Evolutionary conservation across 2,329 filamentous ascomycete species (phyloP), one percentile per base, ranked within the genome.

Genomic region (Colletotrichum sp.): DNA sequence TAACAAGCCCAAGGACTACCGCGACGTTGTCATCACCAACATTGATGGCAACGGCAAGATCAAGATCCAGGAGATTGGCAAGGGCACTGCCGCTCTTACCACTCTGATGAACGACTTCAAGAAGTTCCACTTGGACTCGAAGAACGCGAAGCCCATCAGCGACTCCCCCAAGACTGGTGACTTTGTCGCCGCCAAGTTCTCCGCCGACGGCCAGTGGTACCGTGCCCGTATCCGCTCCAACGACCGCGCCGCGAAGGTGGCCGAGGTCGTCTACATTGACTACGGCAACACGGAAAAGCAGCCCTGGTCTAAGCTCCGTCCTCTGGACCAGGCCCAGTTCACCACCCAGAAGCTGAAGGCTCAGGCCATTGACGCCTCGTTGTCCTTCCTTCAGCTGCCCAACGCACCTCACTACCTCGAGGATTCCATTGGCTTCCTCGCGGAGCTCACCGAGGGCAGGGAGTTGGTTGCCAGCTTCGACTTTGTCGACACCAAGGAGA

Each of bases 211-310:
- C 76, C 93, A 97, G 80, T 99, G 96, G 96, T 99, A 99, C 88
- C 95, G 97, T 77, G 97, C 95, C 36, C 94, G 93, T 77, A 92
- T 99, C 77, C 94, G 96, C 77, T 93, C 96, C 83, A 98, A 99
- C 85, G 97, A 99, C 87, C 95, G 97, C 77, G 91, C 96, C 10
- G 93, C 93, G 81, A 95, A 97, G 90, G 92, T 95, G 80, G 94
- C 96, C 28, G 97, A 99, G 85, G 94, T 99, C 30, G 88, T 98
- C 62, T 99, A 98, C 86, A 92, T 99, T 78, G 97, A 99, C 88
- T 99, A 98, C 85, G 97, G 97, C 81, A 99, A 99, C 90, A 94
- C 92, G 71, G 97, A 99, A 86, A 94, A 93, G 82, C 89, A 98
- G 73, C 92, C 96, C 0, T 99, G 96, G 96, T 91, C 92, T 28